Evolutionary conservation across 352 stramenopile genomes (phyloP).

Genomic region (Pseudoperonospora humuli): DNA sequence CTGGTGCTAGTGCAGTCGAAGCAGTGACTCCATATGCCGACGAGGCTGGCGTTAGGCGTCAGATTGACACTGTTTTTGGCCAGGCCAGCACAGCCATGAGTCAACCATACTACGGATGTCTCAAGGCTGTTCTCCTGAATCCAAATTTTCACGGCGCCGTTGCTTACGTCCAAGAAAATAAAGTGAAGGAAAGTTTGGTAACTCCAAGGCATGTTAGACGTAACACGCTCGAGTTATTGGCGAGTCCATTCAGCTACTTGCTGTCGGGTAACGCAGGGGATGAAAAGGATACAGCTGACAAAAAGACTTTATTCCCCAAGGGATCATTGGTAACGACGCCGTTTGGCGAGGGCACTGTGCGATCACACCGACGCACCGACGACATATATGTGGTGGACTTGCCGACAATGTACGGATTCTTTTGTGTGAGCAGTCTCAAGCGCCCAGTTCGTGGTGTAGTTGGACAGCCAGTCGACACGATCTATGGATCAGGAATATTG

Average conservation of each 20-base stretch:
- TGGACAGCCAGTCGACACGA: conserved; percentile 55
- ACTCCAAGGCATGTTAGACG: conserved; percentile 25
- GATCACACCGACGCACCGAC: conserved; percentile 31
- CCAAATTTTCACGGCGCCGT: conserved; percentile 33
- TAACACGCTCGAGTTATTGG: conserved; percentile 67
- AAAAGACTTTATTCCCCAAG: conserved; percentile 29
- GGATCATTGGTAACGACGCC: conserved; percentile 48
- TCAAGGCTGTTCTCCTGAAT: conserved; percentile 46
- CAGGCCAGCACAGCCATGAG: conserved; percentile 42
- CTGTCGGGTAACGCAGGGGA: conserved; percentile 6
- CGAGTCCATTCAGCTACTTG: conserved; percentile 65
- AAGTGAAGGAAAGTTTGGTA: conserved; percentile 27
- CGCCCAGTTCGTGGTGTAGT: conserved; percentile 45
- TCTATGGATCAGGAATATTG: conserved; percentile 60
- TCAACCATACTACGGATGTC: conserved; percentile 33
- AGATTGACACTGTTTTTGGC: conserved; percentile 54
- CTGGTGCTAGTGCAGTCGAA: background rate
- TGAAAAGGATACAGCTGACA: conserved; percentile 1
- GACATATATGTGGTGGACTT: conserved; percentile 56
- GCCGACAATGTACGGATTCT: conserved; percentile 37
- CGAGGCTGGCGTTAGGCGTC: conserved; percentile 29
- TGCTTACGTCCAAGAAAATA: conserved; percentile 41
- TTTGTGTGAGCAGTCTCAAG: conserved; percentile 25
- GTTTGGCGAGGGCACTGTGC: conserved; percentile 63
- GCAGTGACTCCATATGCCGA: conserved; percentile 29